A percentile compares a stretch with the other conserved stretches of the same genome.
Evolutionary conservation across 331 rosid genomes (phyloP).

Genomic region (Prunus yedoensis): DNA sequence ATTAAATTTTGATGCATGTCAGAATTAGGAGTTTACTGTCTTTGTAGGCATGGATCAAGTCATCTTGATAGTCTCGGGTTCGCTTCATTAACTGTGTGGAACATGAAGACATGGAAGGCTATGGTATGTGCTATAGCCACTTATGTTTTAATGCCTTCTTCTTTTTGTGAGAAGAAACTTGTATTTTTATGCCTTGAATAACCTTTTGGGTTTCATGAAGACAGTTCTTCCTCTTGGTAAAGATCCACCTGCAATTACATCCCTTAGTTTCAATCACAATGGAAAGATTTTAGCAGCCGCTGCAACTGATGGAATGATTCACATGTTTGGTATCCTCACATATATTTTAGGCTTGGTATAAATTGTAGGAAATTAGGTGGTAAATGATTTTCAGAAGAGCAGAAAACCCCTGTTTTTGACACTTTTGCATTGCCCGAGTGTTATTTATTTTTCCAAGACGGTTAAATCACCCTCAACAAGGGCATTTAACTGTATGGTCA

Average conservation of each 20-base stretch:
- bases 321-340: slow-evolving; percentile 95
- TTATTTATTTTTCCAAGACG: neutral
- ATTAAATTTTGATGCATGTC: slow-evolving; percentile 1
- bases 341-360: neutral
- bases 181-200: slow-evolving; percentile 34
- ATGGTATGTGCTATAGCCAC: slow-evolving; percentile 56
- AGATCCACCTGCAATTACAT: slow-evolving; percentile 96
- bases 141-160: neutral
- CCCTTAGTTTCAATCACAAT: slow-evolving; percentile 92
- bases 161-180: neutral
- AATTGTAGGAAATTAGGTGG: neutral
- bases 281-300: slow-evolving; percentile 94
- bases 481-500: neutral
- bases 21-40: slow-evolving; percentile 25
- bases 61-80: slow-evolving; percentile 61
- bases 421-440: neutral
- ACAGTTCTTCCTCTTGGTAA: slow-evolving; percentile 97
- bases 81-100: slow-evolving; percentile 92
- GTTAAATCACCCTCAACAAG: slow-evolving; percentile 4
- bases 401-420: neutral
- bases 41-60: slow-evolving; percentile 60
- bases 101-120: slow-evolving; percentile 94
- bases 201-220: slow-evolving; percentile 69
- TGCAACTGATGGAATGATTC: slow-evolving; percentile 96
- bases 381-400: neutral